Evolutionary conservation across 73 alveolate species (phyloP).

Genomic region (Tetrahymena elliotti): DNA sequence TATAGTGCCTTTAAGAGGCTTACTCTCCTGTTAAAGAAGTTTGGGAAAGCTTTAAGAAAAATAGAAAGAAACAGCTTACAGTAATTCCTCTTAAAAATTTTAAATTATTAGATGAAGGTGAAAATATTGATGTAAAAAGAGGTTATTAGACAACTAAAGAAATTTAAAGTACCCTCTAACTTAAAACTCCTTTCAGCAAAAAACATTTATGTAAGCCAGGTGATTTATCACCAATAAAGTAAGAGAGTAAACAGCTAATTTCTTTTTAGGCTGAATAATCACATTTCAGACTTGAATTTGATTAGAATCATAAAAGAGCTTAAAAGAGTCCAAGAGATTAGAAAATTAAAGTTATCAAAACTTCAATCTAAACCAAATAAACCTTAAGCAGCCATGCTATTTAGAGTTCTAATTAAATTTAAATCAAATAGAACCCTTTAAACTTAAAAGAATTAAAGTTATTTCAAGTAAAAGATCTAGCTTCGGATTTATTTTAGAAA

Average conservation of each 20-base stretch:
- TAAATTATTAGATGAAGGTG: not conserved
- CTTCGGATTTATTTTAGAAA: not conserved
- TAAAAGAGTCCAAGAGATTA: not conserved
- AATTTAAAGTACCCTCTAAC: not conserved
- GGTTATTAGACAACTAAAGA: not conserved
- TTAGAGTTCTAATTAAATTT: too few relatives aligned
- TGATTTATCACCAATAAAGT: not conserved
- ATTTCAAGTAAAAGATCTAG: not conserved
- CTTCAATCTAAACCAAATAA: too few relatives aligned
- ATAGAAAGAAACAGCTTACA: not conserved
- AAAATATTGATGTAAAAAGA: not conserved
- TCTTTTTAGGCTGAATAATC: not conserved
- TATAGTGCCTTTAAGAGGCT: not conserved
- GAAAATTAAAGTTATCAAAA: not conserved
- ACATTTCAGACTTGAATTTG: not conserved
- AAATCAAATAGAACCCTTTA: too few relatives aligned
- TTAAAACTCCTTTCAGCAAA: too few relatives aligned
- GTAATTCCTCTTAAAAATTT: not conserved
- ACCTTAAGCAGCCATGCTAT: not conserved
- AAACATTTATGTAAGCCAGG: not conserved
- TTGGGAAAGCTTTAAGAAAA: too few relatives aligned
- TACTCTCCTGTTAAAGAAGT: too few relatives aligned
- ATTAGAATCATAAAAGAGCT: not conserved
- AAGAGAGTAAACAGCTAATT: not conserved
- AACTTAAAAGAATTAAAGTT: not conserved